A percentile compares a stretch with the other conserved stretches of the same genome.
These are phyloP conservation scores for Ascoidea rubescens DNA, from an alignment of 805 yeast species.

Conservation along the genomic window DNA sequence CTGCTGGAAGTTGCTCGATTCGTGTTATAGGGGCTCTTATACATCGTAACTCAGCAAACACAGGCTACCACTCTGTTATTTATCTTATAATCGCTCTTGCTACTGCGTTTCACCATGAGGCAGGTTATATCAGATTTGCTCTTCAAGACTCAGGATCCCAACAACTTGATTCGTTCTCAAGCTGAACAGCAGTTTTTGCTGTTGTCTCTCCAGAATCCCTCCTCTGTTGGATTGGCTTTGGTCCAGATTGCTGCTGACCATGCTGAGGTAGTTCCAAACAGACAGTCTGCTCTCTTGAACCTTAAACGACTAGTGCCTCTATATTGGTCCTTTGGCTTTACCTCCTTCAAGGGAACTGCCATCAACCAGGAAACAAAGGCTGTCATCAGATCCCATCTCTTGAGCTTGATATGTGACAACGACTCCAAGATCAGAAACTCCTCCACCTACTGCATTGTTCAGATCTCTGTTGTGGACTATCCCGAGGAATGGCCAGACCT, in stretches of 20 bases:
- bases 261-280: constrained; percentile 19
- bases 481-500: constrained; percentile 95
- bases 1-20: too few species aligned
- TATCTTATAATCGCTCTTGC: too few species aligned
- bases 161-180: constrained; percentile 33
- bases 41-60: too few species aligned
- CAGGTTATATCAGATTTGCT: constrained; percentile 11
- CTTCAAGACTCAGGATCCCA: constrained; percentile 24
- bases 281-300: constrained; percentile 56
- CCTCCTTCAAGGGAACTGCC: constrained; percentile 56
- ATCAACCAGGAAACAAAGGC: constrained; percentile 38
- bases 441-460: constrained; percentile 64
- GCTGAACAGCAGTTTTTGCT: constrained; percentile 38
- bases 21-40: too few species aligned
- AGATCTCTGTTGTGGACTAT: constrained; percentile 76
- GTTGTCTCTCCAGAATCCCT: constrained; percentile 33
- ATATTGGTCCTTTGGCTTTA: constrained; percentile 78
- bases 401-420: constrained; percentile 31
- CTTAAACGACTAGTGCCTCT: constrained; percentile 53
- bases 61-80: too few species aligned
- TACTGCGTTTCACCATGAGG: too few species aligned
- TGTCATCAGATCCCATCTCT: constrained; percentile 32
- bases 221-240: constrained; percentile 28
- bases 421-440: constrained; percentile 48
- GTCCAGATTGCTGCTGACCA: constrained; percentile 25